Base-by-base conservation (phyloP, 768 basidiomycete species). In the Kwoniella newhampshirensis region DNA sequence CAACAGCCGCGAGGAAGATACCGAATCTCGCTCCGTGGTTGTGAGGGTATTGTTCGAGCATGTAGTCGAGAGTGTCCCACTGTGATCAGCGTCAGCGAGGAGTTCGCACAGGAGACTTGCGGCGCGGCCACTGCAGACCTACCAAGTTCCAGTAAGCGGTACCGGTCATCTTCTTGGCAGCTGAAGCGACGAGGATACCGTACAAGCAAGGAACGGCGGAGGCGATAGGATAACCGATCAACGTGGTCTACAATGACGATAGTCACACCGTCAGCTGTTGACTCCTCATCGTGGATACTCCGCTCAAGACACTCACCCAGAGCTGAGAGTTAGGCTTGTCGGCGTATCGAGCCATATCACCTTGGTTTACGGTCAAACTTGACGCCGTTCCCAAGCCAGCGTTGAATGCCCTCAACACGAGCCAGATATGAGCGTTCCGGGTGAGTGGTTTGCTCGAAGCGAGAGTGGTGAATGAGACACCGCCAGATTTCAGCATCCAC, bases 111-210 rank as follows among this genome's bases (percentile, higher is more conserved):
- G n/a, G 7, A 32, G 32, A 32, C 6, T 32, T 13, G 32, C 32
- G 32, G 13, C 7, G 32, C 32, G 13, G n/a, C n/a, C 13, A 32
- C 6, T 32, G 32, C 13, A 32, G 32, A n/a, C 32, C 13, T 13
- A 32, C 32, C 32, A 87, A 86, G 3, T 84, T 84, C 88, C 87
- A 89, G 51, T 89, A 82, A 13, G 85, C 82, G 62, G 85, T 84
- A 23, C 86, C 87, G 62, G 86, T 89, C 61, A 90, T 85, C 23
- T 84, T 80, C 62, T 85, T 81, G 11, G 86, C 86, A 18, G 86
- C 86, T 1, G 87, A 87, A 53, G 85, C 85, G 60, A 90, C 87
- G 44, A 89, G 83, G 71, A 90, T 87, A 0, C 87, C 87, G 57
- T 90, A 80, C 74, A 89, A 85, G 69, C 84, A 85, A 62, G 87